Conservation (phyloP, 495 filamentous ascomycete genomes). For the Podospora didyma region DNA sequence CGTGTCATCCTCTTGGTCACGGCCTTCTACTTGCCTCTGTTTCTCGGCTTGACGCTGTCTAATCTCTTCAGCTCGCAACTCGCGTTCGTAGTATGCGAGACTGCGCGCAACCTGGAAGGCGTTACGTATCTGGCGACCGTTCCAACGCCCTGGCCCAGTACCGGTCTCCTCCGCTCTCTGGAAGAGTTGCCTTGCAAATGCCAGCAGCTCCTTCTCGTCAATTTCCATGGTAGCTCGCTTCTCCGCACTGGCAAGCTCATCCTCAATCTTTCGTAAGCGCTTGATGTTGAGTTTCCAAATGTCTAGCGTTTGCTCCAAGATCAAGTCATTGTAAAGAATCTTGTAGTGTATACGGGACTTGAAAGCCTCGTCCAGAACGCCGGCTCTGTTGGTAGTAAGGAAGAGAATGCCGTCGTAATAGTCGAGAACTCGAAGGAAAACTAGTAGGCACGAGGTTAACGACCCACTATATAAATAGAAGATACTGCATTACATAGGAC, state of each 20-base stretch:
- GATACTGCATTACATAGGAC: background rate
- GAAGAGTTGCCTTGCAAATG: constrained; percentile 21
- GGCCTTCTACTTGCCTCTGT: background rate
- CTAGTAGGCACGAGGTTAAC: background rate
- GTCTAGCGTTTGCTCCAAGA: constrained; percentile 21
- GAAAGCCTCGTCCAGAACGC: constrained; percentile 44
- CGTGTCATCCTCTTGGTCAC: background rate
- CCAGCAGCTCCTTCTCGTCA: constrained; percentile 16
- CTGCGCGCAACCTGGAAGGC: constrained; percentile 20
- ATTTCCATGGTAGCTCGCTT: constrained; percentile 15
- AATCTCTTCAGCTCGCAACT: background rate
- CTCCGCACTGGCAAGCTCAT: constrained; percentile 15
- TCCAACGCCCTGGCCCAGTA: constrained; percentile 11
- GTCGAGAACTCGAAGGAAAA: constrained; percentile 47
- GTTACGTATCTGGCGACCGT: constrained; percentile 21
- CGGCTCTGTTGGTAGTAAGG: constrained; percentile 50
- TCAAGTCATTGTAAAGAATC: constrained; percentile 31
- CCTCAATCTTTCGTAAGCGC: constrained; percentile 19
- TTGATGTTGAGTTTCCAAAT: constrained; percentile 27
- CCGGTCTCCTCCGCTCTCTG: constrained; percentile 10
- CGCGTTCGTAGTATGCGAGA: constrained; percentile 8
- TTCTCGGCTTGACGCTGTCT: background rate
- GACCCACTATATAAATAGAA: background rate
- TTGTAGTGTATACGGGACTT: constrained; percentile 47
- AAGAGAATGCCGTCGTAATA: constrained; percentile 50